Conservation (phyloP, 2,329 filamentous ascomycete genomes). For the Exutisphaerella laricina region DNA sequence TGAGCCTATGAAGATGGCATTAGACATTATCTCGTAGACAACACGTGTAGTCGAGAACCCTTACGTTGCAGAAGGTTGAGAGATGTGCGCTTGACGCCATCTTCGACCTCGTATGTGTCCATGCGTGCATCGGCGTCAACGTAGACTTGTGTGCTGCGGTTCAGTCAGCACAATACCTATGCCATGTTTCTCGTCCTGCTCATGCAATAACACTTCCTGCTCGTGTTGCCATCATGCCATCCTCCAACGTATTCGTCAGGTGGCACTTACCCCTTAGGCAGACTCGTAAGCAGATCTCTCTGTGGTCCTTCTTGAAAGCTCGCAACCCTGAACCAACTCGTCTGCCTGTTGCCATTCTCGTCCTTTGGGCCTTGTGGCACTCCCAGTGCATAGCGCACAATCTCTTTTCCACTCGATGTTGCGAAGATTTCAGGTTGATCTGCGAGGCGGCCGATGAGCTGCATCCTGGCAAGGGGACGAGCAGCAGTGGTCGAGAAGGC, state of each 20-base stretch:
- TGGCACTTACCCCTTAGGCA: conserved; percentile 74
- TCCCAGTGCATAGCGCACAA: conserved; percentile 72
- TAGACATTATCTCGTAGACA: background rate
- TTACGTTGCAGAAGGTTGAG: conserved; percentile 77
- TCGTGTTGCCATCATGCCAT: background rate
- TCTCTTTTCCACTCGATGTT: conserved; percentile 64
- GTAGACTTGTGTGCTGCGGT: conserved; percentile 71
- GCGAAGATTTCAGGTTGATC: conserved; percentile 68
- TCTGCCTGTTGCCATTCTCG: conserved; percentile 59
- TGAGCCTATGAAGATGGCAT: conserved; percentile 35
- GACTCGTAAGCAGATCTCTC: conserved; percentile 64
- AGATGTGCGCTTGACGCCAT: conserved; percentile 59
- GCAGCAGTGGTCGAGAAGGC: conserved; percentile 56
- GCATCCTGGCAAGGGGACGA: conserved; percentile 69
- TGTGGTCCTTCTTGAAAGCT: conserved; percentile 62
- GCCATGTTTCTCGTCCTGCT: too few species aligned
- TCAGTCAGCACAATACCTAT: too few species aligned
- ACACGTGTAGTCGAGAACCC: conserved; percentile 34
- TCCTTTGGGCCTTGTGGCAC: conserved; percentile 62
- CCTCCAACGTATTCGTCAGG: background rate
- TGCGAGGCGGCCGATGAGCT: conserved; percentile 78
- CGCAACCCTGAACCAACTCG: conserved; percentile 79
- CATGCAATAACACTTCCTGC: too few species aligned
- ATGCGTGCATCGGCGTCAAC: conserved; percentile 78
- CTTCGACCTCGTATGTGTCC: conserved; percentile 59